Evolutionary conservation across 176 grass and related monocot species (phyloP).

Genomic region (Pharus latifolius): DNA sequence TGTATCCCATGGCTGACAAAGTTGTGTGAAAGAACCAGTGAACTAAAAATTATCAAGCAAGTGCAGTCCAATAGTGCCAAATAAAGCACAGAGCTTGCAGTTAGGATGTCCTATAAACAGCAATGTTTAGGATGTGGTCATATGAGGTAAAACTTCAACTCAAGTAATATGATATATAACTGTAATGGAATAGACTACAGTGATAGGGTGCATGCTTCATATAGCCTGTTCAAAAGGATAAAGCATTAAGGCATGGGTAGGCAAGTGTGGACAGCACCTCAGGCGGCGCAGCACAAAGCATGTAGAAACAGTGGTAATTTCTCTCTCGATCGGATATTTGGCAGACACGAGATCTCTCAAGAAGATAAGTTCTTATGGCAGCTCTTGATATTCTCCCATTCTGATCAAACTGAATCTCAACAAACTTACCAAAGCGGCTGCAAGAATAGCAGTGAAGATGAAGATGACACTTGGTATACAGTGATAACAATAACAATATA

Average conservation of each 20-base stretch:
- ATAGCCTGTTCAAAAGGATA: background rate
- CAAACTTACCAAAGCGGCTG: conserved; percentile 97
- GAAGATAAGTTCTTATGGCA: conserved; percentile 87
- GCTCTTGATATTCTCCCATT: conserved; percentile 83
- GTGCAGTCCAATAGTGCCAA: background rate
- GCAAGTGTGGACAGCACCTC: conserved; percentile 46
- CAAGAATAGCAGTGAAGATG: no score
- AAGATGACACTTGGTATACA: conserved; percentile 15
- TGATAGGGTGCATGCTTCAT: background rate
- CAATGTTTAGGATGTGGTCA: background rate
- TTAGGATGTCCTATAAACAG: background rate
- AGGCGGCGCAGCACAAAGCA: conserved; percentile 80
- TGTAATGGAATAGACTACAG: background rate
- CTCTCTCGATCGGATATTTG: conserved; percentile 89
- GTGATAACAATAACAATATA: conserved; percentile 1
- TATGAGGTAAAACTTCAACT: background rate
- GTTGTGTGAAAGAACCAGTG: background rate
- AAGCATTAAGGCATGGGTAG: background rate
- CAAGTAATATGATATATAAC: no score
- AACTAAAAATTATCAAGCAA: background rate
- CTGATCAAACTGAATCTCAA: conserved; percentile 95
- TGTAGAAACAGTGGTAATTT: conserved; percentile 99
- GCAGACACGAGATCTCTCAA: conserved; percentile 95
- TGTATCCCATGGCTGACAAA: background rate
- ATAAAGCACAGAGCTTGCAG: background rate